Evolutionary conservation across 352 stramenopile genomes (phyloP), one percentile per base, ranked within the genome.

Genomic region (Aphanomyces invadans): DNA sequence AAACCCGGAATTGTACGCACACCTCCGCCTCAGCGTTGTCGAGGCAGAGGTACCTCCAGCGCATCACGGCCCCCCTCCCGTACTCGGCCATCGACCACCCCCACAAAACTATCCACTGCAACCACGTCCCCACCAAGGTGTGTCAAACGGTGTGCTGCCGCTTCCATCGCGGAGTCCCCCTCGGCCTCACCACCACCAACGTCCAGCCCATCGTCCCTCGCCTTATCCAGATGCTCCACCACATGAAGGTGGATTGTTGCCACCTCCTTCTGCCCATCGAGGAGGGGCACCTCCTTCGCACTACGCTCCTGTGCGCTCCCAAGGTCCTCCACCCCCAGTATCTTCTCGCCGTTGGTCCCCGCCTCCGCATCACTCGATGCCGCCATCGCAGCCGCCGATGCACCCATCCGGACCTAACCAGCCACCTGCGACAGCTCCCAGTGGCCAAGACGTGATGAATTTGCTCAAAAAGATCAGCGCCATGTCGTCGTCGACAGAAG

Each of bases 381-480:
- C n/a, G n/a, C n/a, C n/a, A n/a, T n/a, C n/a, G n/a, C 36, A 42
- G 7, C 36, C 7, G 7, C 36, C 36, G 7, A 42, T 42, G 36
- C 36, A 42, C 7, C 36, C 7, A 42, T 2, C 53, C 19, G 17
- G 19, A 4, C 53, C 17, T 61, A 2, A 21, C 10, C 36, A 23
- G 4, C 23, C n/a, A 21, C 36, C 9, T 17, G n/a, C 25, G 26
- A 2, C 32, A 31, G 10, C 36, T 17, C 59, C n/a, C 36, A 44
- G 28, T 33, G 17, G 19, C 54, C 59, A 25, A 15, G 83, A 83
- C 11, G 86, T 94, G 29, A 94, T 92, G 83, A 92, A 82, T 4
- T 90, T 94, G 33, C 65, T 94, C 49, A 80, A 92, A 68, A 91
- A 90, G 63, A 72, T 94, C 26, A 89, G 91, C 55, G 81, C 78